Evolutionary conservation across 164 flowering plant genomes (phyloP), one percentile per base, ranked within the genome.

Genomic region (Liquidambar formosana): DNA sequence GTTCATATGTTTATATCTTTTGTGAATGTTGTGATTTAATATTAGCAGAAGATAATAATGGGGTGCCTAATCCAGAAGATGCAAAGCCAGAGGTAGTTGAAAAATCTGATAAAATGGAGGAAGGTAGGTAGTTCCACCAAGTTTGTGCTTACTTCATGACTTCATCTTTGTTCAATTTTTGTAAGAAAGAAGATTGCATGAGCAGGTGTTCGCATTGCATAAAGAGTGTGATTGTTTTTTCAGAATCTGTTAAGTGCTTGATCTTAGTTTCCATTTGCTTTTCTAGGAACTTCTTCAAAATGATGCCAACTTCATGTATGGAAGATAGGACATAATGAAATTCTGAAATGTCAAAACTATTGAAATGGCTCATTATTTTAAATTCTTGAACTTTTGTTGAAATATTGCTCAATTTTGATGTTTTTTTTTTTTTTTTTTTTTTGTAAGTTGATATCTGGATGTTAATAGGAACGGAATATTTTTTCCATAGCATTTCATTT

Each of bases 41-140:
- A 25, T 43, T 67, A 63, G 74, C 73, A 77, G 88, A 82, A 38
- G 85, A 83, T 51, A 74, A 23, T 45, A 76, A 80, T 66, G 87
- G 66, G 27, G 71, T 71, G 66, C n/a, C n/a, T n/a, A 69, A 61
- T 47, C 72, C 71, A 10, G 89, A 84, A 63, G 85, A 78, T 41
- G 62, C 63, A 47, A 76, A 66, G 60, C 72, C 63, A 47, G 79
- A 73, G 66, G 86, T 80, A 69, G 72, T 63, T 74, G 88, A 71
- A 71, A 52, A 69, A 38, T 27, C 33, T 43, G 86, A 79, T 73
- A 75, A 77, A 57, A 78, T 75, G 77, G 87, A 83, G 33, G 90
- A 82, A 82, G 92, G 90, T 82, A 63, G 61, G 78, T 72, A n/a
- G 41, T 63, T 14, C 10, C 48, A 23, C 18, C 10, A 33, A 2